Base-by-base conservation (phyloP, 108 stramenopile species). In the Bacterosira constricta region DNA sequence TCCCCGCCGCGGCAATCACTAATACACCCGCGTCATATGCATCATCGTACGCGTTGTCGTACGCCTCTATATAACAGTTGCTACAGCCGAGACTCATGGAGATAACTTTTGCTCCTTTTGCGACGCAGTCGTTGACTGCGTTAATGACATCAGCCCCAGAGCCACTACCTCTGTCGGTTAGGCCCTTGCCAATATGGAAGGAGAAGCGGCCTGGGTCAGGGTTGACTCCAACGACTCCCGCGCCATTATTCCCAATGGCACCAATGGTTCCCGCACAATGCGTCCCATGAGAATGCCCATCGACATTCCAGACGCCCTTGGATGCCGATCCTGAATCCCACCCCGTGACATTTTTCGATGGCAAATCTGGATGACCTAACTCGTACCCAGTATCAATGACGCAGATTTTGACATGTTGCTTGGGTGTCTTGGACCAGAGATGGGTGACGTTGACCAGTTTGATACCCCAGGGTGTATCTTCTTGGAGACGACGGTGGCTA, bases 1-100 rank as follows among this genome's bases (percentile, higher is more conserved):
- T 91, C 7, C 90, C 90, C 9, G 86, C 84, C 1, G 90, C 84
- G 42, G 80, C 90, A 72, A 88, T 57, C 17, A 84, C 36, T 3
- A 82, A 38, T 17, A 90, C 80, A 15, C 86, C 89, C 7, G 71
- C 34, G 18, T 83, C 66, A 13, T 73, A 64, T 15, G 64, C 23
- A 17, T 74, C 54, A 26, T 73, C 32, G 26, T 65, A 73, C 15
- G 36, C 42, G 3, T 12, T 53, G 9, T 55, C 30, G 41, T 35
- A 23, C 11, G 8, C 30, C 30, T 63, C 12, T 3, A 1, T 59
- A 18, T 49, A 74, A 32, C 34, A 41, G 69, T 69, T 25, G 39
- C 69, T 26, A 18, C 86, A 77, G 20, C 86, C 87, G 10, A 91
- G 46, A 63, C 63, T 71, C 55, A 88, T 49, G 36, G 75, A 80